A percentile compares a stretch with the other conserved stretches of the same genome.
phyloP scores from a whole-genome alignment of 2,329 filamentous ascomycete species.

The Trichoderma polysporum region DNA sequence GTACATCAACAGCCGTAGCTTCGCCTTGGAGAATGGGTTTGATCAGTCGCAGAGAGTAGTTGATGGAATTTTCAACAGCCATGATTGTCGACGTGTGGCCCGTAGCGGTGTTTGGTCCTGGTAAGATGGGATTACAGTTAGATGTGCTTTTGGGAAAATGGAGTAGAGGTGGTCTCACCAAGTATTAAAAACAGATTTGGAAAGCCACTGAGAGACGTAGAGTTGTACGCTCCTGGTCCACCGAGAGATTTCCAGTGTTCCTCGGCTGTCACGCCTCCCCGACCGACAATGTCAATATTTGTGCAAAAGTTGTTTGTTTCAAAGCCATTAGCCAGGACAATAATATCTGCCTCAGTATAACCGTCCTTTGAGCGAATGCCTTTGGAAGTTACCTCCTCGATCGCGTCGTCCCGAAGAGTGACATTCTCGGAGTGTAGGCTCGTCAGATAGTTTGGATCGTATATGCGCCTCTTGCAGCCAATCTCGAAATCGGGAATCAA shows the following conservation, averaged over 20 bases:
- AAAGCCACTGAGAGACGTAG: slow-evolving; percentile 57
- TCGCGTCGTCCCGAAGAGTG: slow-evolving; percentile 46
- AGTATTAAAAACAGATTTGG: slow-evolving; percentile 66
- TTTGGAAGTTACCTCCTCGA: slow-evolving; percentile 47
- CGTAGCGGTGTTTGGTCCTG: slow-evolving; percentile 60
- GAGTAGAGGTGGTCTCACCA: slow-evolving; percentile 32
- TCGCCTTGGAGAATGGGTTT: slow-evolving; percentile 43
- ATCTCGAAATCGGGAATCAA: slow-evolving; percentile 62
- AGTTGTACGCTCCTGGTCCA: slow-evolving; percentile 62
- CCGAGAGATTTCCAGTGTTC: slow-evolving; percentile 58
- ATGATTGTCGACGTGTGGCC: slow-evolving; percentile 62
- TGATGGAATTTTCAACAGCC: slow-evolving; percentile 60
- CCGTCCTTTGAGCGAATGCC: slow-evolving; percentile 40
- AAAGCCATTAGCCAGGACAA: slow-evolving; percentile 63
- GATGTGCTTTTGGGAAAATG: neutral
- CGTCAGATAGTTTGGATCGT: slow-evolving; percentile 56
- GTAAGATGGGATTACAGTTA: neutral
- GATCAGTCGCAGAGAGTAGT: slow-evolving; percentile 60
- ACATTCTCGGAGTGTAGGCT: slow-evolving; percentile 51
- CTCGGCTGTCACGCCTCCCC: slow-evolving; percentile 48
- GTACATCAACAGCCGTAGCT: slow-evolving; percentile 34
- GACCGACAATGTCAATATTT: slow-evolving; percentile 53
- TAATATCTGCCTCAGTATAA: slow-evolving; percentile 55
- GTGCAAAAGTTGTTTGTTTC: slow-evolving; percentile 54
- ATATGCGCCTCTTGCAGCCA: slow-evolving; percentile 64